Evolutionary conservation across 257 asterid genomes (phyloP), one percentile per base, ranked within the genome.

Genomic region (Euphrasia confusa): DNA sequence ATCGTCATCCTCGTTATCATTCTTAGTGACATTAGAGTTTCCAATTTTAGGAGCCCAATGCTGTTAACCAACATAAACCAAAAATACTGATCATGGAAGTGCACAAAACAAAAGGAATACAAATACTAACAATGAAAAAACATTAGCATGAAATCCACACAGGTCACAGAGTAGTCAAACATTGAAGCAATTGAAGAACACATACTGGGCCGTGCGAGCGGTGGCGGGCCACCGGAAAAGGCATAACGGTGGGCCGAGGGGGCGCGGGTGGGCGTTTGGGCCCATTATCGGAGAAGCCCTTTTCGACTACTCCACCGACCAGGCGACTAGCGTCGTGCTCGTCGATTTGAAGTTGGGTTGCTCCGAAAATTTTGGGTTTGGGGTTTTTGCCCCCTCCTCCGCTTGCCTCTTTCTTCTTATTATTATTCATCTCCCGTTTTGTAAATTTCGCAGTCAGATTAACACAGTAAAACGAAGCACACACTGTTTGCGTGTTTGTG

Each of bases 151-250:
- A 61, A 6, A 32, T 7, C 27, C 15, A 10, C 39, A 18, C 5
- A 28, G 49, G 24, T 1, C 21, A 65, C 15, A 37, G 11, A 50
- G 6, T 40, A 39, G n/a, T 26, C 9, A 3, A 35, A 33, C 14
- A 40, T 35, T 17, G 14, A 30, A 64, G 10, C 12, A 64, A 40
- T 39, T 14, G 40, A 54, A 5, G 59, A 35, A 17, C 10, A 58
- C 77, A 44, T 82, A 88, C 96, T 13, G 95, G 96, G 72, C 87
- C 95, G 64, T 81, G 86, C 49, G 98, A 81, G 74, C 96, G 96
- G 75, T 91, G 98, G 73, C 95, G 96, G 48, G 96, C 96, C 32
- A 72, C 83, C 10, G 95, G 98, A 63, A 91, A 91, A 44, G 98
- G 87, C 70, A 84, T 81, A 61, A 86, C 89, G 45, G 88, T 63